Conservation (phyloP, 441 rosid species). For the Melastoma candidum region DNA sequence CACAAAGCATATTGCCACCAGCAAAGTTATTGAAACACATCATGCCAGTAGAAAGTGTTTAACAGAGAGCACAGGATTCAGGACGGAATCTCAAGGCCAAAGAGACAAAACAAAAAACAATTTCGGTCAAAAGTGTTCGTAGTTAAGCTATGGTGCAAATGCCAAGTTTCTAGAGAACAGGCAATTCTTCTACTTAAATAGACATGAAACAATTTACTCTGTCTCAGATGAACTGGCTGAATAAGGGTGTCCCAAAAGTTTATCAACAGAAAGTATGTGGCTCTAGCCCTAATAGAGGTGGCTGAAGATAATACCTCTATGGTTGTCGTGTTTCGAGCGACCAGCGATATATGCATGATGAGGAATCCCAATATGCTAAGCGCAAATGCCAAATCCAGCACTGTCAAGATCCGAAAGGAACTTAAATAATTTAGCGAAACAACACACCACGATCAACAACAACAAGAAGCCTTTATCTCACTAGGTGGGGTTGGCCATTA, state of each 20-base stretch:
- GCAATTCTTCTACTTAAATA: too few relatives aligned
- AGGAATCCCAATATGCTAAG: slow-evolving; percentile 80
- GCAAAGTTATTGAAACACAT: neutral
- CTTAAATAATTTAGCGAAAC: slow-evolving; percentile 1
- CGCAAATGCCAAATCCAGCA: slow-evolving; percentile 76
- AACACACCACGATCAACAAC: neutral
- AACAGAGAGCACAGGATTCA: neutral
- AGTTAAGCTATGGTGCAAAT: too few relatives aligned
- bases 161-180: too few relatives aligned
- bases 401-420: slow-evolving; percentile 27
- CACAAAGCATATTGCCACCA: neutral
- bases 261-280: slow-evolving; percentile 6
- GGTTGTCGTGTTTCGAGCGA: slow-evolving; percentile 68
- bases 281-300: neutral
- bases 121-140: too few relatives aligned
- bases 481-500: too few relatives aligned
- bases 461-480: too few relatives aligned
- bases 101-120: too few relatives aligned
- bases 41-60: neutral
- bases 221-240: neutral
- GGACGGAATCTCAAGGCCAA: too few relatives aligned
- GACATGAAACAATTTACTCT: too few relatives aligned
- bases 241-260: neutral
- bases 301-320: slow-evolving; percentile 53
- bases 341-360: slow-evolving; percentile 78